These are phyloP conservation scores for Phoenix dactylifera DNA, from an alignment of 176 grass and related monocot genomes.

Conservation along the genomic window DNA sequence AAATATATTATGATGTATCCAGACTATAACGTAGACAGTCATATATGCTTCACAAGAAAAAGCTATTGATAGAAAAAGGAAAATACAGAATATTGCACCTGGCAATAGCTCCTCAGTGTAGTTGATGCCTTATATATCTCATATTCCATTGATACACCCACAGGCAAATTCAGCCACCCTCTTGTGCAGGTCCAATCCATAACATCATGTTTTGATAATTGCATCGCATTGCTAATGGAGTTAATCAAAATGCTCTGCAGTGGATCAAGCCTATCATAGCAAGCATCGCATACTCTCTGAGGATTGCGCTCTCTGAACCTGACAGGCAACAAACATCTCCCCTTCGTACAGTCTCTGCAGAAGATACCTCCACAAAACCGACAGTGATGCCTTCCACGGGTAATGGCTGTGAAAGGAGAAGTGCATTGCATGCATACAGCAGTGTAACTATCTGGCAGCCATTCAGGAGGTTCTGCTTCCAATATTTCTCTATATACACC, in stretches of 20 bases:
- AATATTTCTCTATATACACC: constrained; percentile 45
- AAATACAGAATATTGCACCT: constrained; percentile 32
- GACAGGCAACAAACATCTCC: constrained; percentile 57
- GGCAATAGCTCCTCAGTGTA: constrained; percentile 50
- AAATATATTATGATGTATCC: background rate
- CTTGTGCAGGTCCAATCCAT: constrained; percentile 83
- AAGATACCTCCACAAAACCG: constrained; percentile 87
- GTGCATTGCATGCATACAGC: constrained; percentile 73
- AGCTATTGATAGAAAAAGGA: background rate
- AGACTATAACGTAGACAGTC: background rate
- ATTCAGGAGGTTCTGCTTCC: constrained; percentile 76
- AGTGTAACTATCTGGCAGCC: constrained; percentile 73
- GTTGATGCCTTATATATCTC: constrained; percentile 88
- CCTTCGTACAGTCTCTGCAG: constrained; percentile 64
- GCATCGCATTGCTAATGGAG: constrained; percentile 67
- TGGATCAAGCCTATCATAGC: constrained; percentile 85
- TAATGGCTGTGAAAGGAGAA: constrained; percentile 57
- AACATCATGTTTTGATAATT: constrained; percentile 80
- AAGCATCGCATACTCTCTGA: constrained; percentile 82
- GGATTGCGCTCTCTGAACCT: constrained; percentile 66
- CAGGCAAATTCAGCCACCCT: constrained; percentile 86
- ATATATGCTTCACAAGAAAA: too few species aligned
- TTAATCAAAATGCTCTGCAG: constrained; percentile 64
- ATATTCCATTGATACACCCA: constrained; percentile 85
- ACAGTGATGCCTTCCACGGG: constrained; percentile 75